These are phyloP conservation scores for Talinum fruticosum DNA, from an alignment of 148 eudicot species.

Conservation along the genomic window DNA sequence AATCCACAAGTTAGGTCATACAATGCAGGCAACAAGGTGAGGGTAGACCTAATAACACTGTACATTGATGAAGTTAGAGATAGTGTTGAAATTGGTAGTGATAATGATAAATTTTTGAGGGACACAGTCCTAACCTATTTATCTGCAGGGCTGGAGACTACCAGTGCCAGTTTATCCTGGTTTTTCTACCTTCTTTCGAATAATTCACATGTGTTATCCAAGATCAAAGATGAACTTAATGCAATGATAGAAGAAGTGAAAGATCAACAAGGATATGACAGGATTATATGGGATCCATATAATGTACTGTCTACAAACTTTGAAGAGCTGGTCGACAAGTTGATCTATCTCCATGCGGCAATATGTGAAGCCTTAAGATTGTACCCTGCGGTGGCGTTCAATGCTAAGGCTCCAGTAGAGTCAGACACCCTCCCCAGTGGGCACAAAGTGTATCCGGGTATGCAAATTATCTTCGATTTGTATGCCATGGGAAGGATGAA, in stretches of 20 bases:
- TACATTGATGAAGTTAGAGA: too few species aligned
- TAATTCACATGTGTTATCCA: constrained; percentile 16
- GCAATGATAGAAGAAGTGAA: background rate
- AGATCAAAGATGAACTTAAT: constrained; percentile 13
- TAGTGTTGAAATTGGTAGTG: too few species aligned
- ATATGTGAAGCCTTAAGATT: constrained; percentile 31
- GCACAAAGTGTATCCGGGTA: constrained; percentile 14
- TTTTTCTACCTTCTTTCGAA: constrained; percentile 30
- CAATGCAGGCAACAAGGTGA: background rate
- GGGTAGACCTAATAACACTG: constrained; percentile 31
- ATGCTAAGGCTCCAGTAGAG: constrained; percentile 12
- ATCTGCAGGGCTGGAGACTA: constrained; percentile 34
- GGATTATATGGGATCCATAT: background rate
- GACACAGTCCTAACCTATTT: constrained; percentile 24
- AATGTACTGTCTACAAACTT: background rate
- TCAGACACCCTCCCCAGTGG: constrained; percentile 33
- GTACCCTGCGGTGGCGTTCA: constrained; percentile 24
- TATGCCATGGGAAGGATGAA: constrained; percentile 36
- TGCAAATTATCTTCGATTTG: constrained; percentile 6
- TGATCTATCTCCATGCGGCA: constrained; percentile 32
- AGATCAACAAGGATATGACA: background rate
- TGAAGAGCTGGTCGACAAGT: background rate
- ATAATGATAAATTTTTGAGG: too few species aligned
- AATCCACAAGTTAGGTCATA: background rate
- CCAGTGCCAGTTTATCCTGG: constrained; percentile 32